phyloP scores from a whole-genome alignment of 2,329 filamentous ascomycete species.

The Claviceps citrina region DNA sequence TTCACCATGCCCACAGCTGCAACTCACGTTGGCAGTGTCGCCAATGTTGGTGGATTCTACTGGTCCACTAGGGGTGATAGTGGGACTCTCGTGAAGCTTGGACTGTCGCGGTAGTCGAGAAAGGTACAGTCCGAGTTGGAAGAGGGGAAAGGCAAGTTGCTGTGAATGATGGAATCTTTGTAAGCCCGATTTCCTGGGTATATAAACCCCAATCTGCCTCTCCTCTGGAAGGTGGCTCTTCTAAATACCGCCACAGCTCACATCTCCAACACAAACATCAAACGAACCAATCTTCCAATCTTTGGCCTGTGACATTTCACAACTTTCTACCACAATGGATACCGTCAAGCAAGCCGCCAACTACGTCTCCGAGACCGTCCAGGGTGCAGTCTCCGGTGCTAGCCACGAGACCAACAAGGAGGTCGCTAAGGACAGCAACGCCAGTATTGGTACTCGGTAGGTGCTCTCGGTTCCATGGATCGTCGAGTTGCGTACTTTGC shows the following conservation, averaged over 20 bases:
- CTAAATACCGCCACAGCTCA: no score
- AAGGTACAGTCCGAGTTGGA: background rate
- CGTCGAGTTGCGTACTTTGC: no score
- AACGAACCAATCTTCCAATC: background rate
- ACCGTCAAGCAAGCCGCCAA: slow-evolving; percentile 45
- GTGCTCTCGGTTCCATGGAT: no score
- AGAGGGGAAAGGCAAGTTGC: background rate
- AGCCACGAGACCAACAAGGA: slow-evolving; percentile 60
- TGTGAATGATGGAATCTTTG: background rate
- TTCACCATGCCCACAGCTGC: background rate
- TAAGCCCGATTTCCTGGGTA: no score
- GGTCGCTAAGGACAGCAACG: slow-evolving; percentile 47
- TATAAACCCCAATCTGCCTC: slow-evolving; percentile 1
- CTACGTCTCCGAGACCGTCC: slow-evolving; percentile 52
- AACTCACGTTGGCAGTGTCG: background rate
- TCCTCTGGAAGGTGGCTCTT: no score
- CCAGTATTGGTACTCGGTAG: slow-evolving; percentile 37
- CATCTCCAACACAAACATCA: slow-evolving; percentile 6
- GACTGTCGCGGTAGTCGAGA: background rate
- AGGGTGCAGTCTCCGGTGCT: slow-evolving; percentile 38
- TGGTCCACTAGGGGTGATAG: background rate
- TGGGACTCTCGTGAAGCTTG: background rate
- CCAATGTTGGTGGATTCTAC: background rate
- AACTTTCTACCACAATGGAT: slow-evolving; percentile 27
- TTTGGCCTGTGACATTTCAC: slow-evolving; percentile 1